Evolutionary conservation across 2,329 filamentous ascomycete species (phyloP).

Genomic region (Geosmithia putterillii): DNA sequence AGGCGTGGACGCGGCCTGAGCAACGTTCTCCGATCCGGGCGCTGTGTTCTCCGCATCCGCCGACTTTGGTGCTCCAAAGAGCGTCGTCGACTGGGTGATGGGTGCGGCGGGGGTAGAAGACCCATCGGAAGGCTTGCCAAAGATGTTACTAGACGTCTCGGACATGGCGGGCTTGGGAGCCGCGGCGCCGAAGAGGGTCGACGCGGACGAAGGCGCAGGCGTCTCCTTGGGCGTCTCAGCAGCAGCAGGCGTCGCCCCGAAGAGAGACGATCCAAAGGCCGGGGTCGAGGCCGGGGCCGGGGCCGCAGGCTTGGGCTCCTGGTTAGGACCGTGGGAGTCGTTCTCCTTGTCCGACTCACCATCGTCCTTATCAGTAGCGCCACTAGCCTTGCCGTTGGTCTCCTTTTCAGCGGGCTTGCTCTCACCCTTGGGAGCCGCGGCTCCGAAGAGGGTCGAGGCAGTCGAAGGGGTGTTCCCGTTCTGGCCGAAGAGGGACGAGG

Average conservation of each 20-base stretch:
- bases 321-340: slow-evolving; percentile 21
- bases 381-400: slow-evolving; percentile 8
- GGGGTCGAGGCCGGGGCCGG: slow-evolving; percentile 15
- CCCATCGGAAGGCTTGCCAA: slow-evolving; percentile 24
- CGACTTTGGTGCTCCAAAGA: slow-evolving; percentile 22
- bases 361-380: slow-evolving; percentile 18
- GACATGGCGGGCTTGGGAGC: slow-evolving; percentile 12
- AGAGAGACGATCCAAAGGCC: slow-evolving; percentile 15
- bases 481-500: slow-evolving; percentile 19
- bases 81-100: slow-evolving; percentile 14
- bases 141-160: slow-evolving; percentile 20
- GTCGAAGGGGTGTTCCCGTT: slow-evolving; percentile 18
- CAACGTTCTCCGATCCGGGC: slow-evolving; percentile 8
- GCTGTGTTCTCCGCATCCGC: slow-evolving; percentile 13
- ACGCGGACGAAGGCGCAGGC: slow-evolving; percentile 10
- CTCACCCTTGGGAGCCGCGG: slow-evolving; percentile 15
- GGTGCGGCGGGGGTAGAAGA: slow-evolving; percentile 8
- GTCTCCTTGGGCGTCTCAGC: slow-evolving; percentile 15
- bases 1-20: slow-evolving; percentile 4
- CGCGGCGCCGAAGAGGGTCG: slow-evolving; percentile 11
- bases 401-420: slow-evolving; percentile 13
- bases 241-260: slow-evolving; percentile 16
- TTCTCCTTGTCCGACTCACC: slow-evolving; percentile 33
- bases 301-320: slow-evolving; percentile 3
- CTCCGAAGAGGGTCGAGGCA: slow-evolving; percentile 21